Evolutionary conservation across 176 grass and related monocot species (phyloP).

Genomic region (Triticum aestivum): IWGSC_CS_RefSeq_v2.1 NC_057809.1:26355485-26355984

Average conservation of each 20-base stretch:
- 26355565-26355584: background rate
- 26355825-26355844: background rate
- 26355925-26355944: no score
- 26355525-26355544: background rate
- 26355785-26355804: background rate
- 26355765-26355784: background rate
- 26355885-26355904: background rate
- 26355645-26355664: conserved; percentile 69
- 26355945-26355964: no score
- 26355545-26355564: background rate
- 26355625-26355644: conserved; percentile 44
- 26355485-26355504: background rate
- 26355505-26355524: background rate
- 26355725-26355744: background rate
- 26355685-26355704: conserved; percentile 69
- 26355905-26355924: no score
- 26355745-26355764: background rate
- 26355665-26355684: conserved; percentile 75
- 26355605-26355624: background rate
- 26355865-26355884: background rate
- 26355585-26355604: background rate
- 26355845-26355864: background rate
- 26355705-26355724: conserved; percentile 29
- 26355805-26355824: background rate
- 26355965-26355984: no score